A percentile compares a stretch with the other conserved stretches of the same genome.
Evolutionary conservation across 306 rosid species (phyloP).

Genomic region (Ammopiptanthus mongolicus): DNA sequence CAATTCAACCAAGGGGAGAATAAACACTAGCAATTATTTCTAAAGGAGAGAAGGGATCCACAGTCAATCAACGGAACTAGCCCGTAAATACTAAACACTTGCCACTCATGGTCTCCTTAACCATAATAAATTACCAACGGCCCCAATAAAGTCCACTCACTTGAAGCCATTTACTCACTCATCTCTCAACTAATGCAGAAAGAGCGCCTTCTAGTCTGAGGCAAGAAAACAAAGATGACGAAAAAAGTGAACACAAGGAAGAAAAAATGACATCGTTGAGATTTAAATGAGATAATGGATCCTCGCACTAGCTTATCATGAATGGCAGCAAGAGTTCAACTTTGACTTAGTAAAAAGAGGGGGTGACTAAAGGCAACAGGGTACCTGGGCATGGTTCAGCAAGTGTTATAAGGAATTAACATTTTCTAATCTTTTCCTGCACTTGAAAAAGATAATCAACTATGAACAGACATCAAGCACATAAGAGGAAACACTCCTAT

Average conservation of each 20-base stretch:
- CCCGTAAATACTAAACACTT: slow-evolving; percentile 25
- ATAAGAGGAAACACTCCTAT: slow-evolving; percentile 22
- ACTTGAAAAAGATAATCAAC: slow-evolving; percentile 35
- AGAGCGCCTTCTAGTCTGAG: slow-evolving; percentile 38
- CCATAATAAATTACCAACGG: slow-evolving; percentile 26
- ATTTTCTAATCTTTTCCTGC: slow-evolving; percentile 51
- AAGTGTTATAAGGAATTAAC: slow-evolving; percentile 39
- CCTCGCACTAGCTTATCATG: slow-evolving; percentile 22
- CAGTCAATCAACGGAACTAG: slow-evolving; percentile 18
- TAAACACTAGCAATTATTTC: slow-evolving; percentile 11
- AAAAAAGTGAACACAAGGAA: slow-evolving; percentile 32
- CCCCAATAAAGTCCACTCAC: slow-evolving; percentile 34
- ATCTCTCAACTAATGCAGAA: slow-evolving; percentile 33
- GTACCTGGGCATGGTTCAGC: slow-evolving; percentile 47
- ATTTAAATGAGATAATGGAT: slow-evolving; percentile 28
- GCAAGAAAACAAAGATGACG: slow-evolving; percentile 38
- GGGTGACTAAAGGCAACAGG: slow-evolving; percentile 34
- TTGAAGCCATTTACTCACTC: slow-evolving; percentile 40
- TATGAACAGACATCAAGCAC: slow-evolving; percentile 23
- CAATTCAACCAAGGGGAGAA: slow-evolving; percentile 12
- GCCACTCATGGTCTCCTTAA: slow-evolving; percentile 28
- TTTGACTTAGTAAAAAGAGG: slow-evolving; percentile 27
- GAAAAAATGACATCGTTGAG: slow-evolving; percentile 9
- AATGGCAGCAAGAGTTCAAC: slow-evolving; percentile 27
- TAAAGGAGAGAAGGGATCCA: slow-evolving; percentile 12